phyloP scores from a whole-genome alignment of 2,329 filamentous ascomycete species.

The Pyricularia sp. region DNA sequence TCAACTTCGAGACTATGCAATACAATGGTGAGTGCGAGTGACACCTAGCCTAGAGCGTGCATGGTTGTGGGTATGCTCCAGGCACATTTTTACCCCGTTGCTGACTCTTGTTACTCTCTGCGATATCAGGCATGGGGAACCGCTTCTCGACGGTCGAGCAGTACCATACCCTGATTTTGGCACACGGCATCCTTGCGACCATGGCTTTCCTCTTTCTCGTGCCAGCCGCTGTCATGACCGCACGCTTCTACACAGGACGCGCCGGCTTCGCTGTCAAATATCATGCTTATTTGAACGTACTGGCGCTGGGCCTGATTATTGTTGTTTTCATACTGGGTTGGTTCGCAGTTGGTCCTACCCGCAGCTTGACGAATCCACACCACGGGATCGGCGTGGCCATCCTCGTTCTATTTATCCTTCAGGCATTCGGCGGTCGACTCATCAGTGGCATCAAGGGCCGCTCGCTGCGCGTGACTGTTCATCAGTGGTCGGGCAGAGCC shows the following conservation, averaged over 20 bases:
- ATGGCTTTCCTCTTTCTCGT: slow-evolving; percentile 68
- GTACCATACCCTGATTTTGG: slow-evolving; percentile 62
- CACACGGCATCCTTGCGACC: slow-evolving; percentile 62
- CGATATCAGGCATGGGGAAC: slow-evolving; percentile 63
- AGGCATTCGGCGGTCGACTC: slow-evolving; percentile 59
- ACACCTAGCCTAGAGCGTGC: not conserved
- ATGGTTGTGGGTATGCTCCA: not conserved
- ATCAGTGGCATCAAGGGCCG: slow-evolving; percentile 44
- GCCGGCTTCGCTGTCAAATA: slow-evolving; percentile 54
- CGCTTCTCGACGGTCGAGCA: slow-evolving; percentile 60
- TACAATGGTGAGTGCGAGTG: slow-evolving; percentile 59
- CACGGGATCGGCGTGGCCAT: slow-evolving; percentile 77
- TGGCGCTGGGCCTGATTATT: slow-evolving; percentile 58
- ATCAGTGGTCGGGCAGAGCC: slow-evolving; percentile 77
- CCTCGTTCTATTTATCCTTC: slow-evolving; percentile 62
- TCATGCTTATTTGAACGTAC: slow-evolving; percentile 66
- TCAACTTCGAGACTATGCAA: slow-evolving; percentile 74
- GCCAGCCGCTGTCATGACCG: slow-evolving; percentile 63
- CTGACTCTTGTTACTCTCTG: not conserved
- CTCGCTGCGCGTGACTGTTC: slow-evolving; percentile 53
- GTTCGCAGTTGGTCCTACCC: slow-evolving; percentile 64
- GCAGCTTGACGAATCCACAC: slow-evolving; percentile 71
- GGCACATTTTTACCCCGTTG: not conserved
- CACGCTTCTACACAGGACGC: slow-evolving; percentile 58
- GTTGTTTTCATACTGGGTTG: slow-evolving; percentile 67